phyloP scores from a whole-genome alignment of 768 basidiomycete genomes.

The Arthromyces matolae region DNA sequence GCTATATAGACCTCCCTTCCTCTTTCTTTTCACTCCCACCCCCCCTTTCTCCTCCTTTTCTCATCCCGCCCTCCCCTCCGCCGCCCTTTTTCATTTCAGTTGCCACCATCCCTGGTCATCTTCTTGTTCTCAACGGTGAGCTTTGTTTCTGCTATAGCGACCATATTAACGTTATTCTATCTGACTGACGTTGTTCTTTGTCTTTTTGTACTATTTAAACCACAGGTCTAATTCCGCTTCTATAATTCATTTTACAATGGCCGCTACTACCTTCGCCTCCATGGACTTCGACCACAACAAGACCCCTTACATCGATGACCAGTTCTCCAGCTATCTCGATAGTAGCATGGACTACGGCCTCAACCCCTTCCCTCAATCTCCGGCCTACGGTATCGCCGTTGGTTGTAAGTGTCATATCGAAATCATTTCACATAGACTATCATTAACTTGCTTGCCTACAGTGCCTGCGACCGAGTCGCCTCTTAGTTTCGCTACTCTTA shows the following conservation, averaged over 20 bases:
- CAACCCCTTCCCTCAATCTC: slow-evolving; percentile 63
- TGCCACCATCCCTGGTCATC: slow-evolving; percentile 19
- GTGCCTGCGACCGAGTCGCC: slow-evolving; percentile 57
- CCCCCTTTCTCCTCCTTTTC: slow-evolving; percentile 20
- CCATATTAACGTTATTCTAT: too few species aligned
- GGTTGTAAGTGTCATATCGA: slow-evolving; percentile 45
- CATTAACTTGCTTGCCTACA: slow-evolving; percentile 24
- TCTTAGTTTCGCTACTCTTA: slow-evolving; percentile 61
- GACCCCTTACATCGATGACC: slow-evolving; percentile 41
- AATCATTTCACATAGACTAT: neutral
- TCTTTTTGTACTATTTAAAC: slow-evolving; percentile 16
- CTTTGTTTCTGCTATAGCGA: slow-evolving; percentile 23
- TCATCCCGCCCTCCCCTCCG: slow-evolving; percentile 24
- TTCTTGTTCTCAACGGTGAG: slow-evolving; percentile 25
- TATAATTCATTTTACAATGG: slow-evolving; percentile 11
- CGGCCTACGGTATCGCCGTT: slow-evolving; percentile 59
- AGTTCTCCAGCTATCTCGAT: slow-evolving; percentile 47
- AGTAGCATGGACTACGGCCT: slow-evolving; percentile 54
- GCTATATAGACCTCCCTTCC: slow-evolving; percentile 25
- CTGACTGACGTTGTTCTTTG: slow-evolving; percentile 21
- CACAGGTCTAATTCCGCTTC: slow-evolving; percentile 21
- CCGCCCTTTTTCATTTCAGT: slow-evolving; percentile 40
- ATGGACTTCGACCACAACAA: slow-evolving; percentile 51
- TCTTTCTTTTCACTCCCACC: slow-evolving; percentile 22
- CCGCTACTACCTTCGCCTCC: slow-evolving; percentile 28